Conservation (phyloP, 495 filamentous ascomycete genomes). For the Thermochaetoides thermophila region DNA sequence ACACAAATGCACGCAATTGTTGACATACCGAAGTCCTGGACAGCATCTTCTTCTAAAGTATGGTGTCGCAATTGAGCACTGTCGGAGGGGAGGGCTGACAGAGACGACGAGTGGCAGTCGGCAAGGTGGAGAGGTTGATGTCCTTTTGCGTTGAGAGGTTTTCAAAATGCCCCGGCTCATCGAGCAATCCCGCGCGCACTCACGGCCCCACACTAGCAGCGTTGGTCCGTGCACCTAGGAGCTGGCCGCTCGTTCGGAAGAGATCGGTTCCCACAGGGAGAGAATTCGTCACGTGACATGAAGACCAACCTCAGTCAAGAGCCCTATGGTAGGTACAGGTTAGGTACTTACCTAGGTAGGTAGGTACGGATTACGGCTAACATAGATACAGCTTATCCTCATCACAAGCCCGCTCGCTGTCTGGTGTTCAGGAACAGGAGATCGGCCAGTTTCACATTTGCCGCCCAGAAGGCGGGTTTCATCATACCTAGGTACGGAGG, state of each 20-base stretch:
- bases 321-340: too few relatives aligned
- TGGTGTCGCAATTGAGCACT: slow-evolving; percentile 17
- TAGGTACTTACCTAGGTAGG: too few relatives aligned
- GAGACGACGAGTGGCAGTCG: slow-evolving; percentile 12
- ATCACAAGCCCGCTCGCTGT: too few relatives aligned
- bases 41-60: slow-evolving; percentile 41
- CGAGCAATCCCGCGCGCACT: background rate
- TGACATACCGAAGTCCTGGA: slow-evolving; percentile 54
- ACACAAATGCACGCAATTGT: too few relatives aligned
- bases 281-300: slow-evolving; percentile 13
- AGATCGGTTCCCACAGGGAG: slow-evolving; percentile 3
- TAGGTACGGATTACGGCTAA: too few relatives aligned
- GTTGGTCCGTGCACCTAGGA: slow-evolving; percentile 2
- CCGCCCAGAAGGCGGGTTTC: too few relatives aligned
- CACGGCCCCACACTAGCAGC: slow-evolving; percentile 9
- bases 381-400: too few relatives aligned
- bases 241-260: too few relatives aligned
- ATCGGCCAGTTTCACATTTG: too few relatives aligned
- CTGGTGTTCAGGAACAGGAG: too few relatives aligned
- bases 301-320: too few relatives aligned
- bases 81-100: slow-evolving; percentile 6
- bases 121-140: slow-evolving; percentile 17
- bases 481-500: too few relatives aligned
- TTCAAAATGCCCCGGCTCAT: slow-evolving; percentile 18
- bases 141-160: slow-evolving; percentile 24